Base-by-base conservation (phyloP, 202 grass and related monocot species). In the Schoenoplectus tabernaemontani region DNA sequence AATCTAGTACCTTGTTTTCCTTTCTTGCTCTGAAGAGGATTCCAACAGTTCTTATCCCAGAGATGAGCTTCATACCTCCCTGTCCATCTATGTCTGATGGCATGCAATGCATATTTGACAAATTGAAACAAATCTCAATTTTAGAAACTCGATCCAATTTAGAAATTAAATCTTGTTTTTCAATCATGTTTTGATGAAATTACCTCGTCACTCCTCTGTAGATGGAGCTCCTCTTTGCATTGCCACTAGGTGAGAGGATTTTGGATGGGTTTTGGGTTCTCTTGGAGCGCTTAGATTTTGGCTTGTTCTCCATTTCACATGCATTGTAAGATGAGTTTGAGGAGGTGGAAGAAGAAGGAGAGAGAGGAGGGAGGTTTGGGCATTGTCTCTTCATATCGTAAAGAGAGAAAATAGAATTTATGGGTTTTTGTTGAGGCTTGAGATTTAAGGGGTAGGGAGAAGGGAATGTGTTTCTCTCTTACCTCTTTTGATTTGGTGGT, bases 151-250 rank as follows among this genome's bases (percentile, higher is more conserved):
- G 24, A 19, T 64, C 11, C 7, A 57, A 33, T 12, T 54, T 30
- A 7, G n/a, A 64, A 62, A 48, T 28, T 28, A 28, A 64, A 36
- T 36, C 26, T 43, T 8, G 58, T 0, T 46, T 26, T 46, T 39
- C 13, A 13, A 24, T 13, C 12, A 59, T 76, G 3, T 24, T 69
- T 42, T 61, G 30, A 69, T 46, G 12, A 28, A 37, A 33, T 80
- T 85, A 99, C 96, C 90, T 99, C 43, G 96, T 99, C 33, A 96
- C 96, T 9, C 96, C 96, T 78, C 96, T 88, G 76, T 91, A 96
- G 42, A 87, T 65, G 30, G 96, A 99, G 82, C 92, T 99, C 79
- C 96, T 89, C 87, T 96, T 99, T 16, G 82, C 79, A 78, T 61
- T 57, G 62, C 83, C 88, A 77, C 77, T 83, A 78, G 78, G 22